These are phyloP conservation scores for Corniculantispora saksenae DNA, from an alignment of 2,329 filamentous ascomycete genomes.

Conservation along the genomic window DNA sequence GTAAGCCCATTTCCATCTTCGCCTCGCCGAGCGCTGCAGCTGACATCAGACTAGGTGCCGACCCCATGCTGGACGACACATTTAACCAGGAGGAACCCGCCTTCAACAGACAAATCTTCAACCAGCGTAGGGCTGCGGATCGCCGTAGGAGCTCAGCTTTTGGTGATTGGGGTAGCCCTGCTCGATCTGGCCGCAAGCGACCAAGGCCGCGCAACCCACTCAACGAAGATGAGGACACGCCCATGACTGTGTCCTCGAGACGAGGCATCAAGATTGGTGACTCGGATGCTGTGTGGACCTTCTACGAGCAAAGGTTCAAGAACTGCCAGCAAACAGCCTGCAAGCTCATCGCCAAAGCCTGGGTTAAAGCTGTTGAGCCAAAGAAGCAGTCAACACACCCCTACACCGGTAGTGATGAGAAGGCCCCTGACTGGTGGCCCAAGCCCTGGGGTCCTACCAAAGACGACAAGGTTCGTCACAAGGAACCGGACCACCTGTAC, in stretches of 20 bases:
- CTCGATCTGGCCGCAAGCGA: conserved; percentile 33
- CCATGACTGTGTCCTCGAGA: conserved; percentile 41
- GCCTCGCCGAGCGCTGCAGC: neutral
- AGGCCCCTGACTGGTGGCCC: conserved; percentile 69
- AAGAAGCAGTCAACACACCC: conserved; percentile 77
- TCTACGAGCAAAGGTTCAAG: conserved; percentile 63
- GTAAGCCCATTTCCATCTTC: conserved; percentile 27
- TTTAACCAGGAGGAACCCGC: conserved; percentile 30
- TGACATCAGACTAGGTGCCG: conserved; percentile 29
- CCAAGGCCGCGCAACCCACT: conserved; percentile 37
- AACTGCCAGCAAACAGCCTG: conserved; percentile 70
- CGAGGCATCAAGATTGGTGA: conserved; percentile 56
- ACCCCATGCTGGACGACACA: conserved; percentile 36
- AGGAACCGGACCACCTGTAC: conserved; percentile 72
- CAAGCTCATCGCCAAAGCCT: conserved; percentile 73
- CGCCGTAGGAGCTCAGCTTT: conserved; percentile 34
- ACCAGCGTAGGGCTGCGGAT: conserved; percentile 30
- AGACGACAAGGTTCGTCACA: conserved; percentile 62
- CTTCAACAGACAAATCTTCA: conserved; percentile 29
- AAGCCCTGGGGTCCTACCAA: conserved; percentile 52
- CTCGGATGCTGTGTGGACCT: conserved; percentile 54
- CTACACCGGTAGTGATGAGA: conserved; percentile 65
- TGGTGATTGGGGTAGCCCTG: conserved; percentile 35
- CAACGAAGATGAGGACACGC: conserved; percentile 44
- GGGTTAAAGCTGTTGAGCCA: conserved; percentile 74